Evolutionary conservation across 148 eudicot genomes (phyloP).

Genomic region (Rhododendron griersonianum): DNA sequence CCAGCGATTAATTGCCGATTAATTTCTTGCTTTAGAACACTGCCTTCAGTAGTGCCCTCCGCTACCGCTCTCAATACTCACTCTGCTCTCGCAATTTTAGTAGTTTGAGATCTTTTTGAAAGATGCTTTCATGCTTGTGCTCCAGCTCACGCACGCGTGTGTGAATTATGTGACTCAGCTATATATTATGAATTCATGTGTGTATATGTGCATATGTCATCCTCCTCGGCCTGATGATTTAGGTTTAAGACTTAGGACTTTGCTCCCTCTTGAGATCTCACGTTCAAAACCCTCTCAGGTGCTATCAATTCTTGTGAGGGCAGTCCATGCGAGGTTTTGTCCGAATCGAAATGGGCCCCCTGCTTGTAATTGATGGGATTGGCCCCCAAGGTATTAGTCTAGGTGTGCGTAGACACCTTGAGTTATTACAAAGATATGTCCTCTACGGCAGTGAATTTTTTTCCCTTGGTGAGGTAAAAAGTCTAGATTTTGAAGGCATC

Average conservation of each 20-base stretch:
- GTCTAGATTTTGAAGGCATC: background rate
- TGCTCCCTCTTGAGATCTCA: background rate
- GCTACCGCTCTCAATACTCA: background rate
- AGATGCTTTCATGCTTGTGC: background rate
- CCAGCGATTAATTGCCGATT: too few relatives aligned
- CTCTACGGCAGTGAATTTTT: background rate
- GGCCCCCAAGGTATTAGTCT: background rate
- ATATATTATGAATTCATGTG: background rate
- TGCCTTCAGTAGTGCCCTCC: background rate
- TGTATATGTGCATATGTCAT: background rate
- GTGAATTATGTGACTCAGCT: background rate
- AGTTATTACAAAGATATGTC: background rate
- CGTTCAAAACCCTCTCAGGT: background rate
- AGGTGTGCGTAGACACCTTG: background rate
- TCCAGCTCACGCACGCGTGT: background rate
- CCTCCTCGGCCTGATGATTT: background rate
- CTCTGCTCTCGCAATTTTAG: background rate
- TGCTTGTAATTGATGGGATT: background rate
- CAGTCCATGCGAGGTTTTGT: background rate
- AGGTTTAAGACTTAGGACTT: background rate
- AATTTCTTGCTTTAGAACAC: too few relatives aligned
- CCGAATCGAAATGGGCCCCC: background rate
- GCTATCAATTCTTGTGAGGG: background rate
- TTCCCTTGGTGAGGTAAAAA: background rate
- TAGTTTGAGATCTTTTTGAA: background rate